Base-by-base conservation (phyloP, 164 flowering plant genomes). In the Dillenia suffruticosa region DNA sequence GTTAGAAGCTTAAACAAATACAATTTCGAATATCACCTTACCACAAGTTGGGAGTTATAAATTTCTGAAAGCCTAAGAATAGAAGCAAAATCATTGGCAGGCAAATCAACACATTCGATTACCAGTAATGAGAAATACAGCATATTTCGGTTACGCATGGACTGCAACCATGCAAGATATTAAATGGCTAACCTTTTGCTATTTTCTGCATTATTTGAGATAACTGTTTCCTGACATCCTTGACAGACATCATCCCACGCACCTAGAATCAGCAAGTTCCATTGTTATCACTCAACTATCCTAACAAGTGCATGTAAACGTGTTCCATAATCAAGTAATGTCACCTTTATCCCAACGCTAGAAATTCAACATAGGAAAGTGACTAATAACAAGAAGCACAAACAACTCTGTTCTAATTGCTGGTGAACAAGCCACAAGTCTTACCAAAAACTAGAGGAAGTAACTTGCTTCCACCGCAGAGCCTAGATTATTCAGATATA, bases 191-290 rank as follows among this genome's bases (percentile, higher is more conserved):
- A 86, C 96, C 96, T 70, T 80, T 89, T 10, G 97, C 85, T 15
- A 79, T 74, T 76, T 95, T 95, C 75, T 86, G 86, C 94, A 95
- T 88, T 73, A 92, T 84, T 61, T 19, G 22, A 19, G 22, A 19
- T 95, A 91, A 68, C 70, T 95, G 99, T 70, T 80, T 92, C 66
- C 97, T 70, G 19, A 91, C 94, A 72, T 89, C 91, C 71, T 82
- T 91, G 63, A 86, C 90, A 81, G 92, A 91, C 77, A 57, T 66
- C 99, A 95, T 95, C 55, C 99, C 96, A 53, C 97, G 80, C 58
- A 92, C 87, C 97, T 89, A 58, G 67, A 76, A 64, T 32, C 51
- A 69, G 16, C n/a, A 64, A 68, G 54, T 52, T 61, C 45, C 50
- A 11, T 56, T 44, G 50, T 46, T 22, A 63, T 49, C 44, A 48